Conservation (phyloP, 1,284 basidiomycete species). For the Austroboletus novae-zelandiae region DNA sequence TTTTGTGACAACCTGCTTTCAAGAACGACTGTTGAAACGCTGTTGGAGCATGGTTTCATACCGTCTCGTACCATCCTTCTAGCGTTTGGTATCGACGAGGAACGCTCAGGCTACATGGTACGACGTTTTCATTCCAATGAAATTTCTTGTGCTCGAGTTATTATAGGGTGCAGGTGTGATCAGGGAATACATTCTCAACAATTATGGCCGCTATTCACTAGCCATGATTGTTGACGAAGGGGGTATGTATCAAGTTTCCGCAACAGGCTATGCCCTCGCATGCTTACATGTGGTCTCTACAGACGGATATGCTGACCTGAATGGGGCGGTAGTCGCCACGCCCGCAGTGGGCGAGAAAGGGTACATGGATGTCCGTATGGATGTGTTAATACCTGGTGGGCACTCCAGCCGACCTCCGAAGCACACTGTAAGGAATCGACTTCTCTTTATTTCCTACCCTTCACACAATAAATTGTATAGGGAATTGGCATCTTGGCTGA, state of each 20-base stretch:
- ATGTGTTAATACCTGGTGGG: slow-evolving; percentile 58
- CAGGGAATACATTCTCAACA: slow-evolving; percentile 44
- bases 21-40: slow-evolving; percentile 51
- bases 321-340: slow-evolving; percentile 42
- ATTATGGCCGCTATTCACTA: slow-evolving; percentile 53
- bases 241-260: slow-evolving; percentile 20
- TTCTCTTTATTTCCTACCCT: not conserved
- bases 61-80: slow-evolving; percentile 57
- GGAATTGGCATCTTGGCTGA: slow-evolving; percentile 56
- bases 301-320: slow-evolving; percentile 37
- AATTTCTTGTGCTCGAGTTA: slow-evolving; percentile 9
- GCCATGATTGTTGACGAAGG: slow-evolving; percentile 56
- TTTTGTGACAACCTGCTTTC: not conserved
- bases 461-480: slow-evolving; percentile 21
- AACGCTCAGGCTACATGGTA: slow-evolving; percentile 51
- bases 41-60: slow-evolving; percentile 49
- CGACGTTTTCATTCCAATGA: not conserved
- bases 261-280: not conserved
- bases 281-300: not conserved
- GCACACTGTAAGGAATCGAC: slow-evolving; percentile 44
- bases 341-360: slow-evolving; percentile 68
- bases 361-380: slow-evolving; percentile 53
- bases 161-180: slow-evolving; percentile 49
- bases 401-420: slow-evolving; percentile 63
- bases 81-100: slow-evolving; percentile 71